Evolutionary conservation across 371 early-diverging fungal species (phyloP), one percentile per base, ranked within the genome.

Genomic region (Mucor indicus): DNA sequence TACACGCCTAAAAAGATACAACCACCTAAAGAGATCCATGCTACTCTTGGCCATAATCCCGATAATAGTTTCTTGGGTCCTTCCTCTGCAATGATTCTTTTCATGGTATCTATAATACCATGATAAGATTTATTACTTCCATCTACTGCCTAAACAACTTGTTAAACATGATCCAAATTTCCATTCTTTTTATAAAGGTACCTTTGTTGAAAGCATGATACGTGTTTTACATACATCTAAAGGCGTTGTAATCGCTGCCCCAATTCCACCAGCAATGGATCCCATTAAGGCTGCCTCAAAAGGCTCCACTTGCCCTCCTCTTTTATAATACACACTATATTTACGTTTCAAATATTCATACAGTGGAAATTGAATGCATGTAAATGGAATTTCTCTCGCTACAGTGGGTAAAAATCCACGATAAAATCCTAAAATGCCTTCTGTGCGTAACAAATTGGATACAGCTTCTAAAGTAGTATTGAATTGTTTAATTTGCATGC

Each of bases 1-100:
- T 97, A 96, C 5, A 85, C 89, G 29, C 98, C 98, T 50, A 97
- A 79, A 62, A 97, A 97, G 22, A 97, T 89, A 50, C 84, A 81
- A 29, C 98, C 98, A 40, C 98, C 98, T 25, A 95, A 76, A 17
- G 88, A 85, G 49, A 96, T 93, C 98, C 98, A 97, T 59, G 89
- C 76, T 9, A 92, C 90, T 23, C 98, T 83, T 1, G 98, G 98
- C 2, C 89, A 92, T 38, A 95, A 72, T 8, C 98, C 98, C 10
- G 85, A 72, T 45, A 92, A 86, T 37, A 97, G 57, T 13, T 81
- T 85, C 1, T 79, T 64, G 4, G 72, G 52, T 0, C 98, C 96
- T 59, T 94, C 95, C 57, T 92, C 89, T 11, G 70, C 60, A 19
- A 83, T 60, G 44, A 97, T 93, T 21, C 82, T 71, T n/a, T 67